These are phyloP conservation scores for Durio zibethinus DNA, from an alignment of 345 rosid genomes.

Conservation along the genomic window DNA sequence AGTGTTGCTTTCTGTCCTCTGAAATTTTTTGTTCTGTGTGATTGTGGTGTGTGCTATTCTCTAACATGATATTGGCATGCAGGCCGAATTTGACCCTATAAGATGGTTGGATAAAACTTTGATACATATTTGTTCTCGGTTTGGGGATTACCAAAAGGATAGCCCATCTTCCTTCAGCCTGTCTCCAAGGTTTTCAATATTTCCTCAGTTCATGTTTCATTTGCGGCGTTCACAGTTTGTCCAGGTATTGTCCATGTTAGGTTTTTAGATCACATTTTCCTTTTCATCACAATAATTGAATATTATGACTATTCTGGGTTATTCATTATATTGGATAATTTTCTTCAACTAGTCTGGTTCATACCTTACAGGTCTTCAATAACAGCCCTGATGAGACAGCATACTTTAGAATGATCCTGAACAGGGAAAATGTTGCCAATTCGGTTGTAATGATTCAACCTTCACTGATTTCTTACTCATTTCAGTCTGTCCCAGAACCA, in stretches of 20 bases:
- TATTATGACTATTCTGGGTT: neutral
- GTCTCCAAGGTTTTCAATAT: conserved; percentile 72
- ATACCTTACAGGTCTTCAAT: conserved; percentile 72
- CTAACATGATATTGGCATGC: conserved; percentile 24
- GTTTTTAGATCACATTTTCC: neutral
- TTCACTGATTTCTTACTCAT: conserved; percentile 87
- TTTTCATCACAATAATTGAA: neutral
- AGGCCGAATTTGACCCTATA: conserved; percentile 89
- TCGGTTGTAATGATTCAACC: conserved; percentile 97
- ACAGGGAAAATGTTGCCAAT: conserved; percentile 86
- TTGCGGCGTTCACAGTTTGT: conserved; percentile 97
- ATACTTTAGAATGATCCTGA: conserved; percentile 81
- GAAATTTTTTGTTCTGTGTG: neutral
- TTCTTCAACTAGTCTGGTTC: conserved; percentile 17
- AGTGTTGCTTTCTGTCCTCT: neutral
- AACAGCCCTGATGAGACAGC: conserved; percentile 99
- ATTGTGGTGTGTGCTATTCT: conserved; percentile 11
- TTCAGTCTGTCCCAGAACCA: conserved; percentile 83
- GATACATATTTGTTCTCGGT: conserved; percentile 71
- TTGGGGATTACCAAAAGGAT: conserved; percentile 89
- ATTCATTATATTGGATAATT: neutral
- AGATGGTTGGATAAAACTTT: conserved; percentile 92
- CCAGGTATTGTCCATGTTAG: conserved; percentile 50
- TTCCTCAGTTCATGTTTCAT: conserved; percentile 88
- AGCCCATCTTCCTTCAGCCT: conserved; percentile 76